Conservation (phyloP, 176 grass and related monocot species). For the Aegilops bicornis region DNA sequence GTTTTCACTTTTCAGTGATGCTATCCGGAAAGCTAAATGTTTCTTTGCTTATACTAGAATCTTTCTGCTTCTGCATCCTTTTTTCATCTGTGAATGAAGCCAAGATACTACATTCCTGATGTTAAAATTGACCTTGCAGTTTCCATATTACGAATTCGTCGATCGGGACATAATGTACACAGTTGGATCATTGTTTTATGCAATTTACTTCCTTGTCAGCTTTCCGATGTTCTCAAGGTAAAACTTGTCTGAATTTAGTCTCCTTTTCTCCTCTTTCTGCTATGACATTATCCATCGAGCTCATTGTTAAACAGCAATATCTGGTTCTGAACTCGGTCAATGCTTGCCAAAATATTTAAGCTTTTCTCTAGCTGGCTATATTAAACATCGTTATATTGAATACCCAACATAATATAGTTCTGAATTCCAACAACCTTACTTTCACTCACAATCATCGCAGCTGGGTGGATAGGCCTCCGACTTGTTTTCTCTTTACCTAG, state of each 20-base stretch:
- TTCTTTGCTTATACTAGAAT: background rate
- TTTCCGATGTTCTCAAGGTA: constrained; percentile 98
- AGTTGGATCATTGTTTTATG: constrained; percentile 95
- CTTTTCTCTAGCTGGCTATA: background rate
- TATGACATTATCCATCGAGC: background rate
- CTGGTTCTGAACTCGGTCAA: background rate
- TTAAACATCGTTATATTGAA: background rate
- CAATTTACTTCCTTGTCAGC: constrained; percentile 95
- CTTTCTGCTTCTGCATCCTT: background rate
- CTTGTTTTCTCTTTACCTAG: background rate
- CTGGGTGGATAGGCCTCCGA: background rate
- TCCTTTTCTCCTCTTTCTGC: background rate
- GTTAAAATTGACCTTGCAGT: constrained; percentile 51
- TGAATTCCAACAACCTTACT: background rate
- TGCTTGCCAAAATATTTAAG: background rate
- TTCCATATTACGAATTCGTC: constrained; percentile 90
- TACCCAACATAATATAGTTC: background rate
- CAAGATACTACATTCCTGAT: constrained; percentile 15
- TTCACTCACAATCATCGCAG: background rate
- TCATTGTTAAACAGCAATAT: background rate
- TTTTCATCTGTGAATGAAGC: background rate
- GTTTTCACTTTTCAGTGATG: background rate
- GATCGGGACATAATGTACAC: constrained; percentile 89
- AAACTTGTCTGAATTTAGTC: constrained; percentile 9
- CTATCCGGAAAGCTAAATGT: background rate